Evolutionary conservation across 2,329 filamentous ascomycete species (phyloP), one percentile per base, ranked within the genome.

Genomic region (Xylaria sp.): DNA sequence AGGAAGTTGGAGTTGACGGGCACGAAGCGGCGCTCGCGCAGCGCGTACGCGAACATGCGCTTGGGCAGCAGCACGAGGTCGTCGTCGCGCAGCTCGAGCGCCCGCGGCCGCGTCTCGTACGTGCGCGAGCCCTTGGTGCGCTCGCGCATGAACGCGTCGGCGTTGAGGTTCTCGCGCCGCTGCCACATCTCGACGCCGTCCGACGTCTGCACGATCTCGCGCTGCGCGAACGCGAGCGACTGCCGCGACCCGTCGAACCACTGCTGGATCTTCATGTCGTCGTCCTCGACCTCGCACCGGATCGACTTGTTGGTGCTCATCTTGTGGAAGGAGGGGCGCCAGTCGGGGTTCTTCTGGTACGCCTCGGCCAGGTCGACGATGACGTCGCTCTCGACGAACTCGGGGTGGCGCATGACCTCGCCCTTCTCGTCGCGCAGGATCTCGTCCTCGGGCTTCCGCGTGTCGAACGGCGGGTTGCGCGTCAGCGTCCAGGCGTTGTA

Each of bases 401-500:
- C 72, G 0, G 71, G 71, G 22, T 75, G 72, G 0, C 70, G 57
- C 62, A 66, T 71, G 44, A 65, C 55, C 13, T 72, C 69, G 16
- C 67, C 59, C 38, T 66, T 64, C 21, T 66, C 63, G 22, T 65
- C 52, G 1, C 40, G 18, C 7, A 74, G 63, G 3, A 72, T 70
- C 54, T 73, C 72, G 0, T 64, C 62, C 0, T 72, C 70, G 0
- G 67, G 59, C 3, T 69, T 66, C 0, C 40, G 50, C 2, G 50
- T 60, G 20, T 68, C 53, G 26, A 56, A 61, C 0, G 70, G 71
- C 0, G 73, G 73, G 56, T 74, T 73, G 4, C 71, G 63, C 0
- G 73, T 73, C 47, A 76, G 48, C 0, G 74, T 76, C 75, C 74
- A 77, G 0, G 71, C 74, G 18, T 71, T 73, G 62, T 76, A 75